Percentiles rank a stretch among this genome's conserved stretches.
These are phyloP conservation scores for Delphinella strobiligena DNA, from an alignment of 2,329 filamentous ascomycete species.

Conservation along the genomic window DNA sequence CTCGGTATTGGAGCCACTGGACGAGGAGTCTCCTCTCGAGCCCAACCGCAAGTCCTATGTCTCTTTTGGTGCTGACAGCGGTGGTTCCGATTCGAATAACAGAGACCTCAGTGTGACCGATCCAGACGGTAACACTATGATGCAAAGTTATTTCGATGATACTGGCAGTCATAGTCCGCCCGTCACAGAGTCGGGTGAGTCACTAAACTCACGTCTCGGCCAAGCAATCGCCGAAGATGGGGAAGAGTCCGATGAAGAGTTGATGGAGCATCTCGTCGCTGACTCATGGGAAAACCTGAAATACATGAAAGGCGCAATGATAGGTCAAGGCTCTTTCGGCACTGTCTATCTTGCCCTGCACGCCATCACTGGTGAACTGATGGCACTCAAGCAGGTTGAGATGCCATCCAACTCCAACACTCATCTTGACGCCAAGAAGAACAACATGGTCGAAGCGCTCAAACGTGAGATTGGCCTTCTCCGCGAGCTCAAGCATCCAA, in stretches of 20 bases:
- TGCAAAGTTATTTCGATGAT: conserved; percentile 78
- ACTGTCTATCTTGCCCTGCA: conserved; percentile 91
- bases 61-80: conserved; percentile 64
- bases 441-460: conserved; percentile 93
- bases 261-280: conserved; percentile 79
- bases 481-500: conserved; percentile 85
- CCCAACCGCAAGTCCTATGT: conserved; percentile 92
- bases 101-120: conserved; percentile 59
- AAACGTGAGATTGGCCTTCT: conserved; percentile 94
- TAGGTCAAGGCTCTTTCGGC: conserved; percentile 93
- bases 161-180: conserved; percentile 55
- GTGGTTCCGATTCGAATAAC: conserved; percentile 46
- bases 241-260: conserved; percentile 79
- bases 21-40: conserved; percentile 79
- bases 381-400: conserved; percentile 97
- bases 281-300: conserved; percentile 95
- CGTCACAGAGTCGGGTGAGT: conserved; percentile 46
- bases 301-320: conserved; percentile 98
- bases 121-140: conserved; percentile 56
- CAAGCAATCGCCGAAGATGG: conserved; percentile 81
- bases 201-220: conserved; percentile 69
- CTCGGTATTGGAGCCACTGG: conserved; percentile 76
- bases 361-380: conserved; percentile 88
- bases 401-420: conserved; percentile 67
- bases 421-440: conserved; percentile 80